Evolutionary conservation across 2,329 filamentous ascomycete genomes (phyloP), one percentile per base, ranked within the genome.

Genomic region (Fusarium sp.): DNA sequence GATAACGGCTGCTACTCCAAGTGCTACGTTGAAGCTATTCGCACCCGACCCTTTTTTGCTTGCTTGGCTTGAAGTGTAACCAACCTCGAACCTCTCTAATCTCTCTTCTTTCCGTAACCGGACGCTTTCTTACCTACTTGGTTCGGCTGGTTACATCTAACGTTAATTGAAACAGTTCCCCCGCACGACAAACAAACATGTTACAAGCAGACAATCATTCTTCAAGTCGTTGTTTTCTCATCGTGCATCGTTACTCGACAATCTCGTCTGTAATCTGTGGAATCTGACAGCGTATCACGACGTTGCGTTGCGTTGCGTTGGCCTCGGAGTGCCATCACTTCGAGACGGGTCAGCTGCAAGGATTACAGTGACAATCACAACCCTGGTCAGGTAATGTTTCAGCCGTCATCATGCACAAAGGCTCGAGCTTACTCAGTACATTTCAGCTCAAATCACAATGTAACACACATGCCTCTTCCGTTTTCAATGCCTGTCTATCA

Each of bases 21-120:
- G 45, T 68, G 63, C 63, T 68, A 69, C 66, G 66, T 69, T 69
- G 50, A 70, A 70, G 67, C 45, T 70, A 70, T 70, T 70, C 67
- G 41, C 66, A 53, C 47, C 45, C n/a, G 26, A 38, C 30, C 35
- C 22, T 51, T 26, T 41, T 41, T 41, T 39, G 35, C 35, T 24
- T 42, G 32, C 63, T 53, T 67, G 47, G 35, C 26, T 32, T 20
- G 45, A 45, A 17, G 63, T 70, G 67, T 54, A 70, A 70, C 67
- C 66, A 69, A 14, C 50, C 50, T 38, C n/a, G 39, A 30, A 8
- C 54, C 39, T 32, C 20, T 44, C 28, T 47, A 50, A 69, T 47
- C 45, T 69, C 36, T 53, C 50, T 38, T n/a, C 26, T 63, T 50
- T 47, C 51, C 14, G 20, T 4, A 54, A 54, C 8, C 6, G 51